Evolutionary conservation across 208 protist genomes (phyloP).

Genomic region (Trypanosoma brucei): DNA sequence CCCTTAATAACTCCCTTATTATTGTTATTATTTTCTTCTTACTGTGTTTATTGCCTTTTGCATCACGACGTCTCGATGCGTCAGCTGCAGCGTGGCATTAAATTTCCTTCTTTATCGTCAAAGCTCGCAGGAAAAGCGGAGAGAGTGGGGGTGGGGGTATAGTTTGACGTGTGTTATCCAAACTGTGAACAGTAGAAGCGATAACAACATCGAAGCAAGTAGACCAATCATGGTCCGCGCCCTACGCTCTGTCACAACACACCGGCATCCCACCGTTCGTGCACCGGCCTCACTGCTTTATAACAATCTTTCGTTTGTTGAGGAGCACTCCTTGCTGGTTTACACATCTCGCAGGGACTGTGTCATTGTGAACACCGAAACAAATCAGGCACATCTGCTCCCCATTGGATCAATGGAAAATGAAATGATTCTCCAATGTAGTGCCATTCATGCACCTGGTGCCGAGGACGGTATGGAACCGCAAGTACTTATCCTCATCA

Average conservation of each 20-base stretch:
- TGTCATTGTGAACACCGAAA: neutral
- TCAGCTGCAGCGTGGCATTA: too few relatives aligned
- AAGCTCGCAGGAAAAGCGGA: too few relatives aligned
- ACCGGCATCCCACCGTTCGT: neutral
- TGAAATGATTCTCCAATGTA: slow-evolving; percentile 19
- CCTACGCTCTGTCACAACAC: neutral
- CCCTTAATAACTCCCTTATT: too few relatives aligned
- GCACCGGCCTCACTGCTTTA: slow-evolving; percentile 31
- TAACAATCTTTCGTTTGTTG: slow-evolving; percentile 45
- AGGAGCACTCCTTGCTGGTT: slow-evolving; percentile 19
- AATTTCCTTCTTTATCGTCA: too few relatives aligned
- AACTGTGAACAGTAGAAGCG: too few relatives aligned
- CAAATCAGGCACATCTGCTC: neutral
- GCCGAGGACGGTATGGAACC: neutral
- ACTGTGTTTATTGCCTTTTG: too few relatives aligned
- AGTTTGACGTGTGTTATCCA: too few relatives aligned
- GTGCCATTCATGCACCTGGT: slow-evolving; percentile 1
- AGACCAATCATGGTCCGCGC: too few relatives aligned
- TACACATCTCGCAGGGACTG: slow-evolving; percentile 26
- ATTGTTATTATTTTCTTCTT: too few relatives aligned
- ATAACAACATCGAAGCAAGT: too few relatives aligned
- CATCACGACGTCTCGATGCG: too few relatives aligned
- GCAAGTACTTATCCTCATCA: slow-evolving; percentile 13
- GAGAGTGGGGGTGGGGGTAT: too few relatives aligned
- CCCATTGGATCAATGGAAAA: slow-evolving; percentile 6